Percentiles rank a stretch among this genome's conserved stretches.
Evolutionary conservation across 768 basidiomycete species (phyloP).

Genomic region (Hericium alpestre): DNA sequence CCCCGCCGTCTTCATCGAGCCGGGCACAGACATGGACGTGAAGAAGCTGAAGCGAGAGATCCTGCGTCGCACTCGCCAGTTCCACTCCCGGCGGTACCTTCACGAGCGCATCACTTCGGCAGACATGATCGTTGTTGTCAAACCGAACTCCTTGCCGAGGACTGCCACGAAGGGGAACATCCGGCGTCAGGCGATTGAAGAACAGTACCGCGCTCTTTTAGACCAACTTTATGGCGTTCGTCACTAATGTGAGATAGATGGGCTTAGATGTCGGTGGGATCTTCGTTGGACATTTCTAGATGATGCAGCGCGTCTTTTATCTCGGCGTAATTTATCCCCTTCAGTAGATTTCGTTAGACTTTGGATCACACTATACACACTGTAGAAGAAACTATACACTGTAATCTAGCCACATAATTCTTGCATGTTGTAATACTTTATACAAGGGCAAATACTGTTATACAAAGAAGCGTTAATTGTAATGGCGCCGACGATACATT

Average conservation of each 20-base stretch:
- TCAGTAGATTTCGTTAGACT: too few relatives aligned
- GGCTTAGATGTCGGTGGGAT: background rate
- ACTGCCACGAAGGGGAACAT: constrained; percentile 80
- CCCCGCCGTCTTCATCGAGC: constrained; percentile 68
- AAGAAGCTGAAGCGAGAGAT: constrained; percentile 59
- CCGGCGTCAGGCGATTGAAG: constrained; percentile 66
- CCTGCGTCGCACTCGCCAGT: constrained; percentile 59
- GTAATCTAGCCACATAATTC: too few relatives aligned
- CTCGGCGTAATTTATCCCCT: too few relatives aligned
- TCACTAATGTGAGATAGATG: constrained; percentile 2
- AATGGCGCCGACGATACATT: too few relatives aligned
- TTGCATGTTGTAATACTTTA: too few relatives aligned
- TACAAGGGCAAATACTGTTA: too few relatives aligned
- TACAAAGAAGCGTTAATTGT: too few relatives aligned
- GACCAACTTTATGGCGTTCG: constrained; percentile 42
- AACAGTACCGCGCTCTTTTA: constrained; percentile 43
- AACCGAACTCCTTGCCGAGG: constrained; percentile 55
- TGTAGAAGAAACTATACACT: too few relatives aligned
- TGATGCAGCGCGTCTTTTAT: too few relatives aligned
- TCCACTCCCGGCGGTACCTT: constrained; percentile 65
- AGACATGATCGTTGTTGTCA: constrained; percentile 59
- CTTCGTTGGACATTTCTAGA: too few relatives aligned
- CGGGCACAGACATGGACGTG: constrained; percentile 35
- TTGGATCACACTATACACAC: too few relatives aligned
- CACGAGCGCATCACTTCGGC: constrained; percentile 65